Conservation (phyloP, 2,329 filamentous ascomycete species). For the Sphaerulina populicola region DNA sequence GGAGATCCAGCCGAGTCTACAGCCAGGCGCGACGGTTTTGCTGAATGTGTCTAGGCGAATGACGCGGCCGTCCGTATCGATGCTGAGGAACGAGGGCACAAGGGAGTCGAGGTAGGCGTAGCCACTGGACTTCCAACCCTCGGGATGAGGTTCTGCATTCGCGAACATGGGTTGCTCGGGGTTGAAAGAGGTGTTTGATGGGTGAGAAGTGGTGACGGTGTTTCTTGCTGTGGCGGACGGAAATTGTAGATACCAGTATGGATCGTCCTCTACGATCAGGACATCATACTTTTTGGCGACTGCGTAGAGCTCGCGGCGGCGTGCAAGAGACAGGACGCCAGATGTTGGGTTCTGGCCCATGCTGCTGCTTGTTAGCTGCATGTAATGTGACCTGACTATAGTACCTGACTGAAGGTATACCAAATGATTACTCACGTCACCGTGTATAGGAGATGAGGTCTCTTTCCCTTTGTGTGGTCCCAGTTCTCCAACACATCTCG, state of each 20-base stretch:
- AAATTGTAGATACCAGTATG: constrained; percentile 87
- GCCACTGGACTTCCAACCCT: constrained; percentile 50
- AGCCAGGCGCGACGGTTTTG: constrained; percentile 85
- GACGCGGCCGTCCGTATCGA: constrained; percentile 81
- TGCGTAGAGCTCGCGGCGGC: constrained; percentile 69
- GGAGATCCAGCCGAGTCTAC: constrained; percentile 83
- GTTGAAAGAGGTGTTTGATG: constrained; percentile 28
- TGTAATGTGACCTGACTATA: background rate
- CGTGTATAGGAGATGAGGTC: constrained; percentile 80
- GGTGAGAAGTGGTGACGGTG: constrained; percentile 26
- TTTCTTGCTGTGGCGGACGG: constrained; percentile 54
- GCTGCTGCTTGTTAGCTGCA: constrained; percentile 35
- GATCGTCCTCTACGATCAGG: constrained; percentile 87
- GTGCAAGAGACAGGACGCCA: constrained; percentile 61
- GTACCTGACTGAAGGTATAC: too few species aligned
- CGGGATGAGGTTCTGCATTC: constrained; percentile 44
- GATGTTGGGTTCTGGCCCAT: constrained; percentile 86
- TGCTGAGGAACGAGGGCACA: constrained; percentile 68
- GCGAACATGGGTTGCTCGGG: constrained; percentile 27
- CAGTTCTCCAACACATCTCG: constrained; percentile 73
- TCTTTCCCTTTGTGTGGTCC: constrained; percentile 64
- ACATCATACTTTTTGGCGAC: constrained; percentile 78
- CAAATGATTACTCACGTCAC: constrained; percentile 58
- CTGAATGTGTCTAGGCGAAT: constrained; percentile 88
- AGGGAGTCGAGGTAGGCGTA: constrained; percentile 76